Base-by-base conservation (phyloP, 345 rosid species). In the Mallotus nudiflorus region DNA sequence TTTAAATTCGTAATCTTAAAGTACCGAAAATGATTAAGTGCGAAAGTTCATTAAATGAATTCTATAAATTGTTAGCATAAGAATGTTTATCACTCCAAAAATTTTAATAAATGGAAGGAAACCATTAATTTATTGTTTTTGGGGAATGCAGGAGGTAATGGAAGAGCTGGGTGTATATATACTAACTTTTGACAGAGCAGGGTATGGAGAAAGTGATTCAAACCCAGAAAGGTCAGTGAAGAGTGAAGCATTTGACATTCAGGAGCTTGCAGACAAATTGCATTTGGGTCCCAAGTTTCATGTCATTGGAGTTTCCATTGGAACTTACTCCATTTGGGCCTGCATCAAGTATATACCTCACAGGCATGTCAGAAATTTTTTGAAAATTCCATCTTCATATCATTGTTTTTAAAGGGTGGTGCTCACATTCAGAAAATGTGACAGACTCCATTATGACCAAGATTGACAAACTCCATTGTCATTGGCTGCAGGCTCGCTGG, bases 151-250 rank as follows among this genome's bases (percentile, higher is more conserved):
- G 88, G 88, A 82, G 67, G 50, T 78, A 54, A 75, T 85, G 69
- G 75, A 81, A 66, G 84, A 81, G 57, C 48, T 87, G 18, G 81
- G 83, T 49, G 55, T 82, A 15, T 82, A 71, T 44, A 19, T 82
- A 3, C 54, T 87, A 56, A 73, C 84, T 18, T 87, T 80, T 71
- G 89, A 87, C 67, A 74, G 88, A 56, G 77, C 92, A 2, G 92
- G 92, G 28, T 87, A 87, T 65, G 88, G 89, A 72, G 89, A 84
- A 62, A 83, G 91, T 74, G 89, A 85, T 64, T 86, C 91, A 5
- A 71, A 87, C 67, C 87, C 86, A 24, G 62, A 60, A 42, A 78
- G 84, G 5, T 64, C 79, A 0, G 82, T 81, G 31, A 75, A 82
- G 68, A 87, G 88, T n/a, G 77, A 78, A 58, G 85, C 87, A 20